Percentiles rank a stretch among this genome's conserved stretches.
Evolutionary conservation across 495 filamentous ascomycete species (phyloP).

Genomic region (Lasiosphaeris hirsuta): DNA sequence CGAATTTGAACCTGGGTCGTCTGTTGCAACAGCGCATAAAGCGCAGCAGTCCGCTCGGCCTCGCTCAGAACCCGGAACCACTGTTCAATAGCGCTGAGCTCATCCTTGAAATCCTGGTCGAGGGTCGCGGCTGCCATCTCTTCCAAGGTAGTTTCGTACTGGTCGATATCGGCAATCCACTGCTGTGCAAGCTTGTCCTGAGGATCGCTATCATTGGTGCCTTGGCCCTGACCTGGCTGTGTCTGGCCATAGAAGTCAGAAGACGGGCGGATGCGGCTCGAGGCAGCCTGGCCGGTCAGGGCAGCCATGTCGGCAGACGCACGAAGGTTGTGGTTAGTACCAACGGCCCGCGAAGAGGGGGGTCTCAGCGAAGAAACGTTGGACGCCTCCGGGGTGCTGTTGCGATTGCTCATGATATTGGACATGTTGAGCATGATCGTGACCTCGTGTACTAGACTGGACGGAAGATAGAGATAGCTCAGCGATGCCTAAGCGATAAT

Average conservation of each 20-base stretch:
- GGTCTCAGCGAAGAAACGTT: slow-evolving; percentile 83
- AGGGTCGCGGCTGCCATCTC: slow-evolving; percentile 98
- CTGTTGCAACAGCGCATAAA: slow-evolving; percentile 95
- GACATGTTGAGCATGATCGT: slow-evolving; percentile 57
- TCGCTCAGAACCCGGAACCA: slow-evolving; percentile 98
- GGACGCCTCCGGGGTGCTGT: slow-evolving; percentile 90
- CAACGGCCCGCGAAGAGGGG: slow-evolving; percentile 77
- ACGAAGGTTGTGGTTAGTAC: slow-evolving; percentile 78
- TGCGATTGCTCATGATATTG: slow-evolving; percentile 81
- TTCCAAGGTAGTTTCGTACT: slow-evolving; percentile 94
- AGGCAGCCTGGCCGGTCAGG: slow-evolving; percentile 69
- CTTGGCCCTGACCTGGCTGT: slow-evolving; percentile 60
- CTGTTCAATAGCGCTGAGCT: slow-evolving; percentile 97
- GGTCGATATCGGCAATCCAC: slow-evolving; percentile 98
- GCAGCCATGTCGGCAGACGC: slow-evolving; percentile 96
- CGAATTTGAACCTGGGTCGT: slow-evolving; percentile 98
- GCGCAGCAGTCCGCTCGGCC: slow-evolving; percentile 88
- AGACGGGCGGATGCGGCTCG: slow-evolving; percentile 83
- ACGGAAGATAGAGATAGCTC: neutral
- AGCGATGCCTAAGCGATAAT: neutral
- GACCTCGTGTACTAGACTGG: slow-evolving; percentile 13
- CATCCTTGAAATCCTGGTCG: slow-evolving; percentile 99
- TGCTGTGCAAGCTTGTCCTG: slow-evolving; percentile 93
- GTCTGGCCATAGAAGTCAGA: slow-evolving; percentile 88
- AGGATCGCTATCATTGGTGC: slow-evolving; percentile 63